Conservation (phyloP, 2,329 filamentous ascomycete genomes). For the Microcyclospora tardicrescens region DNA sequence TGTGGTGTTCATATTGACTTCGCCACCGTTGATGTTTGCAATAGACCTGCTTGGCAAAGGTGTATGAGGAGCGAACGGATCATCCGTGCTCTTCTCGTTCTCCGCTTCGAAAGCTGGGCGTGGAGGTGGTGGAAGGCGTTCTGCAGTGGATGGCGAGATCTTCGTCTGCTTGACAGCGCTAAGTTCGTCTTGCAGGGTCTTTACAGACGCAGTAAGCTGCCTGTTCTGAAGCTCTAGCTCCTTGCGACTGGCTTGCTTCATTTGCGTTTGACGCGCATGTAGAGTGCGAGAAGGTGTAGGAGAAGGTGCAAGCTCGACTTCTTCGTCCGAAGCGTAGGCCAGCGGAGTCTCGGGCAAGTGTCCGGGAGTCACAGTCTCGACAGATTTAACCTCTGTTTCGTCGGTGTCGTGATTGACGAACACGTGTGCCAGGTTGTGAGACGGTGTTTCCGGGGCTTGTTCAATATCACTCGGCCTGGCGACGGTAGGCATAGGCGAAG, state of each 20-base stretch:
- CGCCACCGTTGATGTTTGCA: neutral
- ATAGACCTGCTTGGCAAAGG: neutral
- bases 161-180: slow-evolving; percentile 1
- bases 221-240: slow-evolving; percentile 9
- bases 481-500: neutral
- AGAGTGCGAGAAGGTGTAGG: too few relatives aligned
- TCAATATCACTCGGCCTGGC: too few relatives aligned
- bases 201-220: slow-evolving; percentile 5
- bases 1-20: neutral
- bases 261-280: neutral
- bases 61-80: slow-evolving; percentile 5
- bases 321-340: slow-evolving; percentile 10
- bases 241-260: neutral
- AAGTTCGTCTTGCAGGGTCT: slow-evolving; percentile 7
- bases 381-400: too few relatives aligned
- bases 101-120: too few relatives aligned
- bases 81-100: slow-evolving; percentile 1
- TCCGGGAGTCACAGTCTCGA: neutral
- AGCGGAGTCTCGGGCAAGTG: slow-evolving; percentile 7
- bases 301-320: neutral
- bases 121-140: neutral
- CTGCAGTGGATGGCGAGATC: neutral
- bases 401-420: slow-evolving; percentile 8
- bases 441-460: neutral
- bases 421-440: slow-evolving; percentile 8